These are phyloP conservation scores for Corymbia maculata DNA, from an alignment of 345 rosid genomes.

Conservation along the genomic window DNA sequence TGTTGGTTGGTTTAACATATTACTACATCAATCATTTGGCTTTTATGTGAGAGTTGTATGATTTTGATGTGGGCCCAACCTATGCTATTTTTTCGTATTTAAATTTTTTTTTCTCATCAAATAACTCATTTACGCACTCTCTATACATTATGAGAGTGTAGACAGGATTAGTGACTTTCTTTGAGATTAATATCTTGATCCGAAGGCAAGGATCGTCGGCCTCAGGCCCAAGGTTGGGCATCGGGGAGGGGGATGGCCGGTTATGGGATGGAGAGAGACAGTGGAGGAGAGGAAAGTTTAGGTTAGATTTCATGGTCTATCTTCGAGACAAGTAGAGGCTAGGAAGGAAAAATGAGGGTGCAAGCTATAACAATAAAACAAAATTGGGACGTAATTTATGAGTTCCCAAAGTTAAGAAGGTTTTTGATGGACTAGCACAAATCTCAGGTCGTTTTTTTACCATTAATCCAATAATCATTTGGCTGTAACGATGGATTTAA, in stretches of 20 bases:
- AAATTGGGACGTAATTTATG: fast-evolving
- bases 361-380: fast-evolving
- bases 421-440: neutral
- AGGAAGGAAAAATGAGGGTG: neutral
- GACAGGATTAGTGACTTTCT: neutral
- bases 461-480: neutral
- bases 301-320: neutral
- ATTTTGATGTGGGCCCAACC: neutral
- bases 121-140: neutral
- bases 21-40: neutral
- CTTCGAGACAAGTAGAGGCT: fast-evolving
- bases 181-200: neutral
- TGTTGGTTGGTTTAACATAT: neutral
- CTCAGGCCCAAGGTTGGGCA: neutral
- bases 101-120: neutral
- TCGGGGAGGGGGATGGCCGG: neutral
- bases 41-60: neutral
- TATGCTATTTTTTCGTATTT: neutral
- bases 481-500: neutral
- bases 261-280: neutral
- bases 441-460: neutral
- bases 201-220: neutral
- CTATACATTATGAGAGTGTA: neutral
- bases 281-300: neutral
- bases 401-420: fast-evolving